phyloP scores from a whole-genome alignment of 1,284 basidiomycete genomes.

The Ganoderma resinaceum region DNA sequence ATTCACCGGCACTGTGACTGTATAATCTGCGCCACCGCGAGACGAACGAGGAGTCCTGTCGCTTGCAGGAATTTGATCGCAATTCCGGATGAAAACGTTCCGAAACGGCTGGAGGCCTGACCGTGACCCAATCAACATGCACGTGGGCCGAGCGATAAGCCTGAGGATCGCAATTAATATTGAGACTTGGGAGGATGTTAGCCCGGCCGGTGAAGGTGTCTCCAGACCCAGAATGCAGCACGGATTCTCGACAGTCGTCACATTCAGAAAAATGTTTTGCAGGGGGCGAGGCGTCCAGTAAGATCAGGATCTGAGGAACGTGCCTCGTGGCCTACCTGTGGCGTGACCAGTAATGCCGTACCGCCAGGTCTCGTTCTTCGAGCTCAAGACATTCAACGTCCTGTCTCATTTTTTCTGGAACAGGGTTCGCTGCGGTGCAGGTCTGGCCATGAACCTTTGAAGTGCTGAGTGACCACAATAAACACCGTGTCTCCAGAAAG shows the following conservation, averaged over 20 bases:
- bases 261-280: background rate
- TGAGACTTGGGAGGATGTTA: background rate
- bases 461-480: background rate
- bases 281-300: background rate
- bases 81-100: background rate
- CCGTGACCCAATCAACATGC: background rate
- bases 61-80: background rate
- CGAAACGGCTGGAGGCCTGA: background rate
- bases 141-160: background rate
- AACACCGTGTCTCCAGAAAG: background rate
- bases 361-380: background rate
- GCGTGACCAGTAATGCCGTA: background rate
- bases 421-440: background rate
- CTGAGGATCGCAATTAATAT: background rate
- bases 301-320: conserved; percentile 2
- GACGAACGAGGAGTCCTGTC: background rate
- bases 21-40: background rate
- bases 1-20: no score
- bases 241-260: background rate
- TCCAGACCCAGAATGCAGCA: background rate
- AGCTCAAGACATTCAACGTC: background rate
- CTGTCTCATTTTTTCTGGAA: background rate
- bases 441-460: background rate
- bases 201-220: background rate
- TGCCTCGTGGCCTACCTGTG: background rate